Percentiles rank a stretch among this genome's conserved stretches.
Evolutionary conservation across 257 asterid genomes (phyloP).

Genomic region (Coffea canephora): DNA sequence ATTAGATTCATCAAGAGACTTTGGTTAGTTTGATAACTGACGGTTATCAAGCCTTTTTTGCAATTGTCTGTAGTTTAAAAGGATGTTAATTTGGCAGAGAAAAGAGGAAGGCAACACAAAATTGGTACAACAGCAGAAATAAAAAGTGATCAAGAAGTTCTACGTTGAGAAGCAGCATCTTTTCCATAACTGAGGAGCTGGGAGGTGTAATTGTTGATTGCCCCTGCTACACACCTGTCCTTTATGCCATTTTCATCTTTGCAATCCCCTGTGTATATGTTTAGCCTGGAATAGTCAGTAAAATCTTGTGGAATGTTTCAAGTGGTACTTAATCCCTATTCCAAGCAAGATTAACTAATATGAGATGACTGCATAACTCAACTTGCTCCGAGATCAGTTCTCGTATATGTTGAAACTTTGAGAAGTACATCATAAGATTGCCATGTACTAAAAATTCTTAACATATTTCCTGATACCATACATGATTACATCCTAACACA

Average conservation of each 20-base stretch:
- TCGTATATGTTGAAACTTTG: neutral
- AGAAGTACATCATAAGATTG: neutral
- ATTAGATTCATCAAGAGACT: neutral
- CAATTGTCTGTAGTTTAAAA: neutral
- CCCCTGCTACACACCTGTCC: constrained; percentile 90
- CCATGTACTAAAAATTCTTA: neutral
- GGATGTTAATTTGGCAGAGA: neutral
- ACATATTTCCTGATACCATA: no score
- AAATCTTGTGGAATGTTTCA: neutral
- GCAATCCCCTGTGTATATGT: constrained; percentile 64
- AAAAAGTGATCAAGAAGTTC: neutral
- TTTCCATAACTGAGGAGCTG: constrained; percentile 55
- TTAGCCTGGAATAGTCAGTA: neutral
- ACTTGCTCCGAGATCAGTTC: neutral
- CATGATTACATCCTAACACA: no score
- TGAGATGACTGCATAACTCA: neutral
- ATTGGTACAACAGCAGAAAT: neutral
- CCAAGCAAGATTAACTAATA: neutral
- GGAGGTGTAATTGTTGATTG: constrained; percentile 81
- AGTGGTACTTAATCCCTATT: neutral
- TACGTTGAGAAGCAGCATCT: constrained; percentile 49
- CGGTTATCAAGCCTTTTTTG: neutral
- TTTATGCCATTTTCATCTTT: constrained; percentile 63
- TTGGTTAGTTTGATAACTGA: neutral
- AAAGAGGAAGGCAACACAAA: neutral